These are phyloP conservation scores for Aspergillus jensenii DNA, from an alignment of 2,329 filamentous ascomycete genomes.

Conservation along the genomic window DNA sequence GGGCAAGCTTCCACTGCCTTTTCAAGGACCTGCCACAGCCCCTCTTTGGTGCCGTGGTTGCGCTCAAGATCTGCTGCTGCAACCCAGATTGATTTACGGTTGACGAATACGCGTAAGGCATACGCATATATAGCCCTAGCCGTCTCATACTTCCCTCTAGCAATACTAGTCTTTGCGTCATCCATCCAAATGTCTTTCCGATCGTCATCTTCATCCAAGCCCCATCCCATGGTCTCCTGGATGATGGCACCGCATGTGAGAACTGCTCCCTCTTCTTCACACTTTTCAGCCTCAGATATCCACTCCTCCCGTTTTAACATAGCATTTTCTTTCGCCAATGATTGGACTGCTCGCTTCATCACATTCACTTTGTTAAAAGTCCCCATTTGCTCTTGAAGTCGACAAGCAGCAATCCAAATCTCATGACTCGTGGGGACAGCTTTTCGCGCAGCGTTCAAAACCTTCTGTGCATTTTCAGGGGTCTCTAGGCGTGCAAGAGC, in stretches of 20 bases:
- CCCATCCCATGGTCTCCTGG: constrained; percentile 87
- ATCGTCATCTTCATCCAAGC: constrained; percentile 92
- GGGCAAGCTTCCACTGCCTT: constrained; percentile 94
- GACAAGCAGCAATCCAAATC: constrained; percentile 93
- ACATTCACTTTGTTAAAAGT: constrained; percentile 79
- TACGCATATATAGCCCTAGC: constrained; percentile 93
- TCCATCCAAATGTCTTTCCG: constrained; percentile 95
- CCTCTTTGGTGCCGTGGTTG: constrained; percentile 80
- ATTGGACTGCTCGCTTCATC: constrained; percentile 90
- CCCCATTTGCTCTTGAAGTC: constrained; percentile 86
- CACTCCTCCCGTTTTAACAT: constrained; percentile 98
- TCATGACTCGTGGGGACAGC: constrained; percentile 90
- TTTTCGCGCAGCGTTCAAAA: constrained; percentile 92
- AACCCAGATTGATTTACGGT: constrained; percentile 83
- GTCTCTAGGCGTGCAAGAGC: constrained; percentile 86
- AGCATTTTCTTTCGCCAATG: constrained; percentile 83
- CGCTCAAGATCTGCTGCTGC: constrained; percentile 89
- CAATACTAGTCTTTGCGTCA: constrained; percentile 80
- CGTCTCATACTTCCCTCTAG: constrained; percentile 80
- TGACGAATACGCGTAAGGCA: constrained; percentile 83
- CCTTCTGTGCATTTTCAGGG: constrained; percentile 88
- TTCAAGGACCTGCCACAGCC: constrained; percentile 80
- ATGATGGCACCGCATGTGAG: constrained; percentile 88
- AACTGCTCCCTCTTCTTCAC: constrained; percentile 85
- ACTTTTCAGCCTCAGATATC: constrained; percentile 92